Percentiles rank a stretch among this genome's conserved stretches.
Conservation (phyloP, 257 asterid genomes). For the Apocynum venetum region DNA sequence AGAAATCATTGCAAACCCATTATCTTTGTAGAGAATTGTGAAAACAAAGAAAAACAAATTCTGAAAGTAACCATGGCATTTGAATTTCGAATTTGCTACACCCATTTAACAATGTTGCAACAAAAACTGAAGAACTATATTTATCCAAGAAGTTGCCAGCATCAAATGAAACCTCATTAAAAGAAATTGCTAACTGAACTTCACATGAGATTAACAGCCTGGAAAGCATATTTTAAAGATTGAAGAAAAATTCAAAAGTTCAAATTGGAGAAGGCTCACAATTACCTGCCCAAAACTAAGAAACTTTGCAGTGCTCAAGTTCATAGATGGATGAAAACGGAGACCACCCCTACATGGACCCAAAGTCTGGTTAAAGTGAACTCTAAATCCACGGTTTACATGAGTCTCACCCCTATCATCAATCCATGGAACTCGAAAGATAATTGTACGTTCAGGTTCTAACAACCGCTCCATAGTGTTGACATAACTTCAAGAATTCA, state of each 20-base stretch:
- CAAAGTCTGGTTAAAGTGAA: constrained; percentile 89
- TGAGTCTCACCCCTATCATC: constrained; percentile 97
- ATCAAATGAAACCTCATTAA: neutral
- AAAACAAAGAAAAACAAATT: neutral
- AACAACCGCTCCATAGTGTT: constrained; percentile 91
- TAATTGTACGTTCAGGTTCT: constrained; percentile 87
- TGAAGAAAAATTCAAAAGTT: neutral
- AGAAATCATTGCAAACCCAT: neutral
- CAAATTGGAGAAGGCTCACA: neutral
- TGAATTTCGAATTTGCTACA: neutral
- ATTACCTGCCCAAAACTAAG: constrained; percentile 93
- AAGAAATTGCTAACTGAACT: neutral
- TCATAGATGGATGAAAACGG: constrained; percentile 91
- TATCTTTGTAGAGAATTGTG: neutral
- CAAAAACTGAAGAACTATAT: neutral
- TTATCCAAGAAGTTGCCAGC: neutral
- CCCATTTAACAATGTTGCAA: neutral
- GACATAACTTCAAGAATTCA: constrained; percentile 58
- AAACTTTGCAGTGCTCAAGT: constrained; percentile 88
- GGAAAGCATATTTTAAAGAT: neutral
- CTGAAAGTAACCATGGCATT: neutral
- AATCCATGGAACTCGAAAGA: constrained; percentile 95
- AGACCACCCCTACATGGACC: constrained; percentile 99
- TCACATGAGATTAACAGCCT: neutral
- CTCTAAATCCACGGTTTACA: constrained; percentile 92